These are phyloP conservation scores for Sphagnurus paluster DNA, from an alignment of 1,284 basidiomycete genomes.

Conservation along the genomic window DNA sequence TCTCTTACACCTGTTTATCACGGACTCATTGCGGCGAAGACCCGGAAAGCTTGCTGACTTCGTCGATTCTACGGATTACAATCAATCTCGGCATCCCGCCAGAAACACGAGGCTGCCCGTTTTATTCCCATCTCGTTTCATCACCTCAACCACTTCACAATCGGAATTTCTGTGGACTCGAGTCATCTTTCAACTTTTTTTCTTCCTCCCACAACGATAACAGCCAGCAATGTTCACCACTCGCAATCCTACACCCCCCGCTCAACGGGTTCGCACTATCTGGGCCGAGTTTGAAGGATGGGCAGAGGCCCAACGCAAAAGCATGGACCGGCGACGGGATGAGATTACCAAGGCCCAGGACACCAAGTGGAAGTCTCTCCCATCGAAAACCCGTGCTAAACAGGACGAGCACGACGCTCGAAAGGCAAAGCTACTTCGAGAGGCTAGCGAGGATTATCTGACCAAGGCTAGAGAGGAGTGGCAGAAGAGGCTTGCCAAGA, in stretches of 20 bases:
- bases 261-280: constrained; percentile 32
- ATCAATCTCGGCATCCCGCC: constrained; percentile 29
- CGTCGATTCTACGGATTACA: constrained; percentile 23
- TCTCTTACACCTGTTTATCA: constrained; percentile 14
- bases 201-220: constrained; percentile 13
- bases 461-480: constrained; percentile 35
- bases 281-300: constrained; percentile 40
- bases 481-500: constrained; percentile 32
- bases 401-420: constrained; percentile 29
- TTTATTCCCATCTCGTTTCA: constrained; percentile 31
- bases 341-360: constrained; percentile 25
- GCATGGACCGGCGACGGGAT: constrained; percentile 25
- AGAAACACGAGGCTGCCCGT: constrained; percentile 34
- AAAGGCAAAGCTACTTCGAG: constrained; percentile 25
- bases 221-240: constrained; percentile 18
- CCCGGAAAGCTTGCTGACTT: constrained; percentile 23
- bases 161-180: constrained; percentile 24
- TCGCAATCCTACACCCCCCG: constrained; percentile 12
- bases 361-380: constrained; percentile 25
- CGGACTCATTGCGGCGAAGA: constrained; percentile 29
- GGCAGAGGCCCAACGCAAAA: constrained; percentile 27
- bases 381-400: constrained; percentile 16
- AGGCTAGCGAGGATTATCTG: constrained; percentile 31
- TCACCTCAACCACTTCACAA: constrained; percentile 25
- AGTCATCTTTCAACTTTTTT: constrained; percentile 23